These are phyloP conservation scores for Sequoia sempervirens DNA, from an alignment of 75 land plant species.

Conservation along the genomic window DNA sequence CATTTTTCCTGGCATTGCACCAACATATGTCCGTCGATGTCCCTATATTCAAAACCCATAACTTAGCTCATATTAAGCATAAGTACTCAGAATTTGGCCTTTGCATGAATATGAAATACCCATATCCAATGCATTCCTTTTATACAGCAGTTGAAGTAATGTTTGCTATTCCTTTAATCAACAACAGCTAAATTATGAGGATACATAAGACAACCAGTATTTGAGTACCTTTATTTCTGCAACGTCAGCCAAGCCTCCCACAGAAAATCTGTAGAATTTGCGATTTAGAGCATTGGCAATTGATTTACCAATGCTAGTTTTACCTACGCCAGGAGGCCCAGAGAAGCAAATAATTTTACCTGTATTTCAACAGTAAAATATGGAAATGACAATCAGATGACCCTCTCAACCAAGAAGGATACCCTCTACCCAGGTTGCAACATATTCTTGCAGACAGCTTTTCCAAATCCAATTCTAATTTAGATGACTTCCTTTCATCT, in stretches of 20 bases:
- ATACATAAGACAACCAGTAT: background rate
- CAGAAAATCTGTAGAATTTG: constrained; percentile 95
- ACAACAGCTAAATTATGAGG: background rate
- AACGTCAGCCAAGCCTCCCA: constrained; percentile 96
- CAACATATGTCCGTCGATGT: constrained; percentile 95
- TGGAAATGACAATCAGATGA: background rate
- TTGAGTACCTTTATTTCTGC: constrained; percentile 89
- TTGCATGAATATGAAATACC: background rate
- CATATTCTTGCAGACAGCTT: background rate
- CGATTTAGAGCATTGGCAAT: constrained; percentile 95
- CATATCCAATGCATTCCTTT: background rate
- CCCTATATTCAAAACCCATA: constrained; percentile 47
- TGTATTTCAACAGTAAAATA: constrained; percentile 20
- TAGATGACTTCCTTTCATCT: background rate
- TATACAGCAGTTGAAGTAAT: background rate
- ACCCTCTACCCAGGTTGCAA: background rate
- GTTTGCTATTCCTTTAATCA: background rate
- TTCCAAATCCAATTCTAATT: background rate
- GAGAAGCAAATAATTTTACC: constrained; percentile 97
- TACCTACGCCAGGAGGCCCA: constrained; percentile 99
- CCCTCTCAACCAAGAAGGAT: background rate
- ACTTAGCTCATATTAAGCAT: background rate
- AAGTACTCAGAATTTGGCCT: background rate
- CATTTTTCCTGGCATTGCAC: constrained; percentile 99
- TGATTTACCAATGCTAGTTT: constrained; percentile 96